Percentiles rank a stretch among this genome's conserved stretches.
Evolutionary conservation across 2,329 filamentous ascomycete genomes (phyloP).

Genomic region (Gyromitra esculenta): DNA sequence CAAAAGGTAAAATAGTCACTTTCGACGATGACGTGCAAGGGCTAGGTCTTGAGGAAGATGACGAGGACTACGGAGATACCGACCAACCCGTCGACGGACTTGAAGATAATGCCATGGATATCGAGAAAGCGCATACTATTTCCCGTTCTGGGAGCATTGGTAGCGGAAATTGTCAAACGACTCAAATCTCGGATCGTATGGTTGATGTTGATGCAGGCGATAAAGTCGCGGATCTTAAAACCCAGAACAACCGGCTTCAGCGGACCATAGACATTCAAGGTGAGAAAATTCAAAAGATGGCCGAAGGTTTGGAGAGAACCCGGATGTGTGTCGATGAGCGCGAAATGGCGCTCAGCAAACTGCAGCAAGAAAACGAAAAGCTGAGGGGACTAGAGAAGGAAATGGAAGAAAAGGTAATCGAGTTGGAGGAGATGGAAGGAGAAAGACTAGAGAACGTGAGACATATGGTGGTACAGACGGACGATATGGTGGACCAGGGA

Average conservation of each 20-base stretch:
- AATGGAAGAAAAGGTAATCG: conserved; percentile 42
- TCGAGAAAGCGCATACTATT: conserved; percentile 14
- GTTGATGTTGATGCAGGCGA: conserved; percentile 22
- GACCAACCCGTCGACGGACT: conserved; percentile 34
- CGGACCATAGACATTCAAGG: conserved; percentile 32
- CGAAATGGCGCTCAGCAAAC: conserved; percentile 27
- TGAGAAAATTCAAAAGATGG: conserved; percentile 43
- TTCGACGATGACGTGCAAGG: conserved; percentile 18
- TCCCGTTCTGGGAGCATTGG: conserved; percentile 23
- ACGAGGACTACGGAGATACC: conserved; percentile 20
- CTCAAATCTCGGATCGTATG: background rate
- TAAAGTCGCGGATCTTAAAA: conserved; percentile 48
- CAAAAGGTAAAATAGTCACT: conserved; percentile 31
- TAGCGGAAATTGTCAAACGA: conserved; percentile 10
- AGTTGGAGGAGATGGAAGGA: conserved; percentile 54
- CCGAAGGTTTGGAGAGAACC: conserved; percentile 39
- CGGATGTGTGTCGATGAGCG: conserved; percentile 28
- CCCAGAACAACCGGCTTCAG: conserved; percentile 54
- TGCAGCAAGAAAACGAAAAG: conserved; percentile 46
- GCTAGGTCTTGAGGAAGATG: conserved; percentile 10
- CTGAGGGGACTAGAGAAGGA: conserved; percentile 40
- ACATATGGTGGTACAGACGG: conserved; percentile 46
- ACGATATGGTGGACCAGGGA: conserved; percentile 44
- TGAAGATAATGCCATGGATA: conserved; percentile 36
- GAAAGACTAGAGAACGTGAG: conserved; percentile 47